A percentile compares a stretch with the other conserved stretches of the same genome.
Evolutionary conservation across 2,329 filamentous ascomycete genomes (phyloP).

Genomic region (Colletotrichum sublineola): DNA sequence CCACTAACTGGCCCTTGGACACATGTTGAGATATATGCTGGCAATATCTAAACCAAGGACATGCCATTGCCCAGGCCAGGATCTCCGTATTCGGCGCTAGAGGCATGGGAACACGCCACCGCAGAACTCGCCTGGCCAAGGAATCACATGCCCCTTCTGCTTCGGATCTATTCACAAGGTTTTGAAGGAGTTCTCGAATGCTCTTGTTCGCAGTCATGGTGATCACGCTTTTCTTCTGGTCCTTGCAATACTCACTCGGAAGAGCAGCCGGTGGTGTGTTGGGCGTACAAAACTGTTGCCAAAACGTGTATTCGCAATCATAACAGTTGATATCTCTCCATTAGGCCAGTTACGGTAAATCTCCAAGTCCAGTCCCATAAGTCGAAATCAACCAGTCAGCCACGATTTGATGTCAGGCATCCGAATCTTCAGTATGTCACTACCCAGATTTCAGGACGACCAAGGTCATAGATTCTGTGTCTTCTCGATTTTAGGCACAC

Average conservation of each 20-base stretch:
- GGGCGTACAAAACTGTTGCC: too few species aligned
- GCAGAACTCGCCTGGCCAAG: neutral
- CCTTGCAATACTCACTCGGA: too few species aligned
- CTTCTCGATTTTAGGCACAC: slow-evolving; percentile 37
- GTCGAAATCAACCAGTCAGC: neutral
- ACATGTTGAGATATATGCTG: neutral
- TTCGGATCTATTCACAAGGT: neutral
- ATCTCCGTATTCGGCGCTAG: neutral
- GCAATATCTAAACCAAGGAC: neutral
- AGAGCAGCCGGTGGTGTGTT: neutral
- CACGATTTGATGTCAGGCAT: too few species aligned
- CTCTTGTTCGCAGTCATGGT: neutral
- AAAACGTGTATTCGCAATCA: neutral
- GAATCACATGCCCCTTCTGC: neutral
- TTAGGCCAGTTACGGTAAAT: neutral
- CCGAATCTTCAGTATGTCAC: too few species aligned
- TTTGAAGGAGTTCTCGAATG: neutral
- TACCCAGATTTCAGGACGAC: neutral
- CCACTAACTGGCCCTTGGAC: neutral
- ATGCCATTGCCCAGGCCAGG: neutral
- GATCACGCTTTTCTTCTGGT: neutral
- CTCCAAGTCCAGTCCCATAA: neutral
- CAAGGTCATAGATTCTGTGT: slow-evolving; percentile 23
- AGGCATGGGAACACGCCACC: neutral
- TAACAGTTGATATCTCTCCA: neutral